A percentile compares a stretch with the other conserved stretches of the same genome.
Evolutionary conservation across 2,329 filamentous ascomycete genomes (phyloP).

Genomic region (Monosporascus sp.): DNA sequence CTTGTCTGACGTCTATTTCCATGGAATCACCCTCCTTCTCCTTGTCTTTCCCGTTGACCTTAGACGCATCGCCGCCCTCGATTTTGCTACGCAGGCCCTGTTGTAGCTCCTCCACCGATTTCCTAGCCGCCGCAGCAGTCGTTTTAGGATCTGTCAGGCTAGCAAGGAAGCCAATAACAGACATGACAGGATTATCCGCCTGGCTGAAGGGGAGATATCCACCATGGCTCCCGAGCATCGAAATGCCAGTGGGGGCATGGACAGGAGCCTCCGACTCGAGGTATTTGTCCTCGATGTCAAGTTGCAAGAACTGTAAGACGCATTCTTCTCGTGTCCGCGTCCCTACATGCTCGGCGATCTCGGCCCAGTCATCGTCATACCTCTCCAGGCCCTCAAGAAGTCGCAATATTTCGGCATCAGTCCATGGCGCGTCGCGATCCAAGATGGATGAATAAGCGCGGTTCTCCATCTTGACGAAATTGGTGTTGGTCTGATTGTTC

Average conservation of each 20-base stretch:
- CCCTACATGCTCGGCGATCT: conserved; percentile 86
- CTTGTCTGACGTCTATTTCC: conserved; percentile 56
- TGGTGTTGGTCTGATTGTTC: conserved; percentile 67
- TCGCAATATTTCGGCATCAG: conserved; percentile 81
- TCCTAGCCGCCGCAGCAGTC: conserved; percentile 84
- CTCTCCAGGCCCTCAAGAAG: conserved; percentile 87
- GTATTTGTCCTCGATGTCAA: conserved; percentile 97
- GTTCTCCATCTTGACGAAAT: conserved; percentile 88
- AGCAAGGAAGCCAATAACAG: conserved; percentile 89
- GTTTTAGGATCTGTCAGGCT: conserved; percentile 85
- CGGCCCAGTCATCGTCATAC: conserved; percentile 93
- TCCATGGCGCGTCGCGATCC: conserved; percentile 85
- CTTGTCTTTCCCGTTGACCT: conserved; percentile 54
- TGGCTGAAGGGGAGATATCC: conserved; percentile 87
- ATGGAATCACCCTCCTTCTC: conserved; percentile 54
- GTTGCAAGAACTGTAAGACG: conserved; percentile 89
- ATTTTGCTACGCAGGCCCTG: conserved; percentile 73
- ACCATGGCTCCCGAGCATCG: conserved; percentile 65
- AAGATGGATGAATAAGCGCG: conserved; percentile 72
- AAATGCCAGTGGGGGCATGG: conserved; percentile 51
- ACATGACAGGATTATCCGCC: conserved; percentile 93
- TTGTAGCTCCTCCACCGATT: conserved; percentile 81
- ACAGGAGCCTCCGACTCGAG: conserved; percentile 67
- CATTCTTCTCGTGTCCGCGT: conserved; percentile 93
- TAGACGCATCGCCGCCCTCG: conserved; percentile 48